These are phyloP conservation scores for Podospora anserina DNA, from an alignment of 495 filamentous ascomycete genomes.

Conservation along the genomic window DNA sequence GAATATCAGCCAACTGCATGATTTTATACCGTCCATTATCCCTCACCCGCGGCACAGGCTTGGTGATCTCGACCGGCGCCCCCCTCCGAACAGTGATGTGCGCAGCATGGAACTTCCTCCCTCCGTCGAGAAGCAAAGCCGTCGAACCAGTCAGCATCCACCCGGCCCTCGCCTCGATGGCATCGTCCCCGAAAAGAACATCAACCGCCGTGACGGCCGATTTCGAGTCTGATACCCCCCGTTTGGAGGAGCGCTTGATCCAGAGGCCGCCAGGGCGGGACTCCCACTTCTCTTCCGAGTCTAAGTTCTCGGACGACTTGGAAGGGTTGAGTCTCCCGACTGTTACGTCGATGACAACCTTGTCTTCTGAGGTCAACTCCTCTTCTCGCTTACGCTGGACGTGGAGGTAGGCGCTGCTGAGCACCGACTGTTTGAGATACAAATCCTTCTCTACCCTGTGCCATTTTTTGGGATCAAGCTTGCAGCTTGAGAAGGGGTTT, in stretches of 20 bases:
- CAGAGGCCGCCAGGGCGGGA: slow-evolving; percentile 74
- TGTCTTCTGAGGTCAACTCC: slow-evolving; percentile 69
- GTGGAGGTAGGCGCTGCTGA: slow-evolving; percentile 78
- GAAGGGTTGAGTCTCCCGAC: slow-evolving; percentile 72
- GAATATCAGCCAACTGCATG: slow-evolving; percentile 87
- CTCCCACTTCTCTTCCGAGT: slow-evolving; percentile 70
- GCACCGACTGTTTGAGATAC: slow-evolving; percentile 69
- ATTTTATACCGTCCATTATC: slow-evolving; percentile 97
- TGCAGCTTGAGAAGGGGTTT: slow-evolving; percentile 76
- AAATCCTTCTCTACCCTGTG: slow-evolving; percentile 89
- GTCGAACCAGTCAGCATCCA: slow-evolving; percentile 71
- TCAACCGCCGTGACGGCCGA: slow-evolving; percentile 79
- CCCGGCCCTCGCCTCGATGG: slow-evolving; percentile 77
- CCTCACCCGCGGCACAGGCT: slow-evolving; percentile 68
- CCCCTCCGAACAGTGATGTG: slow-evolving; percentile 77
- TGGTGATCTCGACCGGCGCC: slow-evolving; percentile 52
- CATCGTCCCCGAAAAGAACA: slow-evolving; percentile 89
- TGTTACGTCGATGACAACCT: slow-evolving; percentile 77
- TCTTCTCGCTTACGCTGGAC: slow-evolving; percentile 86
- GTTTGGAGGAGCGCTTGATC: slow-evolving; percentile 75
- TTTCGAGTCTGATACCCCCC: slow-evolving; percentile 73
- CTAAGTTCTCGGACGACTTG: slow-evolving; percentile 45
- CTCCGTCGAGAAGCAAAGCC: slow-evolving; percentile 62
- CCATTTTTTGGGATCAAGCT: slow-evolving; percentile 73
- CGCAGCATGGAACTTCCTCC: slow-evolving; percentile 59